A percentile compares a stretch with the other conserved stretches of the same genome.
phyloP scores from a whole-genome alignment of 2,329 filamentous ascomycete species.

The Talaromyces funiculosus region DNA sequence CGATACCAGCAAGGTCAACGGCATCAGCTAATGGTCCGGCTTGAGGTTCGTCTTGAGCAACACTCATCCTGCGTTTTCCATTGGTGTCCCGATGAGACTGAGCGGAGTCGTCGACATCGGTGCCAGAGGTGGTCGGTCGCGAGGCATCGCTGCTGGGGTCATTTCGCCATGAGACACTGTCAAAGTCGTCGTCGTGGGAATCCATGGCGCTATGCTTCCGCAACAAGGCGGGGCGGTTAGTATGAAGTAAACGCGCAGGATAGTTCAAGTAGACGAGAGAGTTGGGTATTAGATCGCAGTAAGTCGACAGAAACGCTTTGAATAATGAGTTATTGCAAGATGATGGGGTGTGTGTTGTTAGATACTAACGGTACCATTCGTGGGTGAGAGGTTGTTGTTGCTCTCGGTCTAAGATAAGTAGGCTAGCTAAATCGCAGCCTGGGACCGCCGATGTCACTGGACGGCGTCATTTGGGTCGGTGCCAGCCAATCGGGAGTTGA shows the following conservation, averaged over 20 bases:
- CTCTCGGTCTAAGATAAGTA: not conserved
- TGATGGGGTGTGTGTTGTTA: not conserved
- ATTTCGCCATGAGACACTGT: conserved; percentile 72
- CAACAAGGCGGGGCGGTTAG: conserved; percentile 3
- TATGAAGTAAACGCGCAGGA: not conserved
- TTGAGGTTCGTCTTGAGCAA: conserved; percentile 42
- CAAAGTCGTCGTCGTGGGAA: conserved; percentile 62
- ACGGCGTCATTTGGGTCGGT: not conserved
- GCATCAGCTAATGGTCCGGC: conserved; percentile 48
- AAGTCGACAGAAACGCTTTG: not conserved
- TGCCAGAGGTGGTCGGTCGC: conserved; percentile 37
- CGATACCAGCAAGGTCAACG: conserved; percentile 59
- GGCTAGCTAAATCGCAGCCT: not conserved
- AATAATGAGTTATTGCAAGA: not conserved
- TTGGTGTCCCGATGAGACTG: conserved; percentile 37
- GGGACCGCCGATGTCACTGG: not conserved
- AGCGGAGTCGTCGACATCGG: conserved; percentile 34
- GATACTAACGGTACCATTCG: not conserved
- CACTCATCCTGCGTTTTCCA: conserved; percentile 46
- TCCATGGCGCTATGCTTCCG: conserved; percentile 32
- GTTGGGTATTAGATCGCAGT: not conserved
- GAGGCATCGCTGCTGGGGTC: conserved; percentile 48
- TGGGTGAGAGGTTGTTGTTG: not conserved
- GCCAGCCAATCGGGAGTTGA: not conserved
- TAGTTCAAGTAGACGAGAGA: not conserved